Evolutionary conservation across 2,329 filamentous ascomycete genomes (phyloP).

Genomic region (Trichoderma pleuroti): DNA sequence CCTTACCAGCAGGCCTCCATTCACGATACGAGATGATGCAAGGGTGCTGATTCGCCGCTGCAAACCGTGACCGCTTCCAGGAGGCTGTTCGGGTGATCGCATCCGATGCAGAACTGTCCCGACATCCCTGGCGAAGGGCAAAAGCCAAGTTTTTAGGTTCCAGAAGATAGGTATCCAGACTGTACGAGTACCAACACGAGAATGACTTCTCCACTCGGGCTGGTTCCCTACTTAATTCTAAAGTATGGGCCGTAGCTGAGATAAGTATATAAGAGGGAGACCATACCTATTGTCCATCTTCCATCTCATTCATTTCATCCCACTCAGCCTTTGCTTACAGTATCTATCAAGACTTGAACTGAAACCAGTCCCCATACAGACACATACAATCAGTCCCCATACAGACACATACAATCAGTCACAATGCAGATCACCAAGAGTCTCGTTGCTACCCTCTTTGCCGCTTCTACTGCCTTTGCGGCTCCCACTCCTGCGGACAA

Average conservation of each 20-base stretch:
- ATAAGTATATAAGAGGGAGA: not conserved
- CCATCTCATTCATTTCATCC: not conserved
- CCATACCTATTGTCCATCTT: not conserved
- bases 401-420: slow-evolving; percentile 32
- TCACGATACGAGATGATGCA: not conserved
- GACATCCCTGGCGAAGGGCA: not conserved
- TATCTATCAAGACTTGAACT: not conserved
- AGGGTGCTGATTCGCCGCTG: not conserved
- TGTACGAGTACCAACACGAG: not conserved
- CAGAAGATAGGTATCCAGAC: not conserved
- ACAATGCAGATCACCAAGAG: slow-evolving; percentile 45
- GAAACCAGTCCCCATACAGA: not conserved
- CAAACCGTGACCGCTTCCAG: not conserved
- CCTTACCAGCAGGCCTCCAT: not conserved
- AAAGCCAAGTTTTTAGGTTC: not conserved
- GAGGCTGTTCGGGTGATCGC: slow-evolving; percentile 6
- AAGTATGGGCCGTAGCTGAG: not conserved
- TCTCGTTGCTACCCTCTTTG: slow-evolving; percentile 35
- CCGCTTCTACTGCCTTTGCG: slow-evolving; percentile 36
- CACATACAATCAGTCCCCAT: slow-evolving; percentile 32
- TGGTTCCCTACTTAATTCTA: not conserved
- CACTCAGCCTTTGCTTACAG: not conserved
- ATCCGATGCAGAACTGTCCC: not conserved
- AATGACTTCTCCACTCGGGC: not conserved
- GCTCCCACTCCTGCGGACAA: slow-evolving; percentile 33